Evolutionary conservation across 768 basidiomycete genomes (phyloP), one percentile per base, ranked within the genome.

Genomic region (Psilocybe sp.): DNA sequence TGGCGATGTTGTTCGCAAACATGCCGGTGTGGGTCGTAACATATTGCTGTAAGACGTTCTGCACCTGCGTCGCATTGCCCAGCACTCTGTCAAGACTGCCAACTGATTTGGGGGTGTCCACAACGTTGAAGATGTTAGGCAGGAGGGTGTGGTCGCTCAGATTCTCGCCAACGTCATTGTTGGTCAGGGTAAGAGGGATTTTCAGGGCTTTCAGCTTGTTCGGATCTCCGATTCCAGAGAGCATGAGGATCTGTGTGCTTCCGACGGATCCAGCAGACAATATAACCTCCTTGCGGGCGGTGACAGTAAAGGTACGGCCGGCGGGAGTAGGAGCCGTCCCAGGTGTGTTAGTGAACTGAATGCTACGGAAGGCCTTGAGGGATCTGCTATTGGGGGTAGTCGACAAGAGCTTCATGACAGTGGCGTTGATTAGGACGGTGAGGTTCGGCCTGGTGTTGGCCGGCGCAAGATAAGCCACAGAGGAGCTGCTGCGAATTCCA

Each of bases 401-500:
- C 18, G 60, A 54, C 4, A 68, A 20, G 2, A 71, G 32, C 40
- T 60, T 60, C 6, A 64, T 60, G 4, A 67, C 70, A 13, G 63
- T 63, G 1, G 69, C 65, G 44, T 68, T 64, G 18, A 70, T 48
- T 15, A 74, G 51, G 18, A 76, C 64, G 37, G 67, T 60, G 12
- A 77, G 56, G 49, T 75, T 74, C 9, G 60, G 53, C 1, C 72
- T 69, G 5, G 54, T 40, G 8, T 64, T 49, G 5, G 60, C 63
- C 11, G 60, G 53, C 0, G 53, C 58, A 5, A 74, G 61, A 54
- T 72, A 75, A 11, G 64, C 59, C 1, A 65, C 68, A 4, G 70
- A 69, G 35, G 74, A 69, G 42, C 65, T 70, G 52, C 69, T 71
- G 33, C 71, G 60, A 15, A 53, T 47, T 6, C 66, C 66, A 14